phyloP scores from a whole-genome alignment of 176 grass and related monocot species.

The Oryza australiensis region DNA sequence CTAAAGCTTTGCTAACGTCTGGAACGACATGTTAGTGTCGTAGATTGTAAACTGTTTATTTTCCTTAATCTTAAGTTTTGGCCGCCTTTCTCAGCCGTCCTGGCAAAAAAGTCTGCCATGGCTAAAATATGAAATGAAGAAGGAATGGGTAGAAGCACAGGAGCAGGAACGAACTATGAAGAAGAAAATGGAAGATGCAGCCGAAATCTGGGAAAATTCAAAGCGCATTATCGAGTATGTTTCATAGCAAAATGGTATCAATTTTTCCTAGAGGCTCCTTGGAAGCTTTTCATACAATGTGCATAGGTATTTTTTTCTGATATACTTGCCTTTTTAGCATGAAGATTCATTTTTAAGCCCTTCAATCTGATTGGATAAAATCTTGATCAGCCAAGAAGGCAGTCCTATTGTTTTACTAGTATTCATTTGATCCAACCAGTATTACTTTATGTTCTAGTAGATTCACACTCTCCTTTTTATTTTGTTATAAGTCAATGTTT shows the following conservation, averaged over 20 bases:
- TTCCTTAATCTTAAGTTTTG: too few relatives aligned
- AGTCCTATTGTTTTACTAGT: neutral
- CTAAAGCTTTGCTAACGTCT: too few relatives aligned
- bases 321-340: neutral
- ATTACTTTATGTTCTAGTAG: neutral
- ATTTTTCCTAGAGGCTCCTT: neutral
- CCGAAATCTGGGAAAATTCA: conserved; percentile 62
- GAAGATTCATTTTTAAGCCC: neutral
- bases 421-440: neutral
- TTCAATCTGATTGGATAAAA: neutral
- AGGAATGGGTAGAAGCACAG: conserved; percentile 55
- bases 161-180: conserved; percentile 54
- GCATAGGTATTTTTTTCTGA: neutral
- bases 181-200: conserved; percentile 67
- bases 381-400: neutral
- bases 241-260: conserved; percentile 7
- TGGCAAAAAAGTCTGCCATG: conserved; percentile 86
- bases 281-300: neutral
- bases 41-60: too few relatives aligned
- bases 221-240: conserved; percentile 72
- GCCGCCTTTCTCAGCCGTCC: too few relatives aligned
- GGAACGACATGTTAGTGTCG: too few relatives aligned
- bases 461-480: neutral
- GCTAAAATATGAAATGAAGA: conserved; percentile 70
- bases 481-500: neutral